Conservation (phyloP, 2,329 filamentous ascomycete genomes). For the Blastomyces emzantsi region DNA sequence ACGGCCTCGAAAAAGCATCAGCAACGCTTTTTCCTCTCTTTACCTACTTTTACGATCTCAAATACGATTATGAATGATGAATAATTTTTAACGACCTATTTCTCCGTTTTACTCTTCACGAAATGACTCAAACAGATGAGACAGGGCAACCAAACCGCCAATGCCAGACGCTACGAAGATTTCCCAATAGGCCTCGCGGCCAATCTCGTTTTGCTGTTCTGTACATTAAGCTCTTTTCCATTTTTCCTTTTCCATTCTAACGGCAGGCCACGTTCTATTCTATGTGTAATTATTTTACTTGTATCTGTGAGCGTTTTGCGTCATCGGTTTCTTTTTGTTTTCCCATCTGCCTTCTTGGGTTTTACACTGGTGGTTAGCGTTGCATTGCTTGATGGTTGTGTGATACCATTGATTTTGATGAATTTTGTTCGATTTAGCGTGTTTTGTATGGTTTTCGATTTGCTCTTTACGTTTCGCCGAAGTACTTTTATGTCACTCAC, state of each 20-base stretch:
- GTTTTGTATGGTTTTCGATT: slow-evolving; percentile 4
- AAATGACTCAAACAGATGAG: slow-evolving; percentile 4
- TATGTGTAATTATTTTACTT: slow-evolving; percentile 2
- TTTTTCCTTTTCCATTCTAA: background rate
- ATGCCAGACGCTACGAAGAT: slow-evolving; percentile 7
- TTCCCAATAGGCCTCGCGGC: slow-evolving; percentile 6
- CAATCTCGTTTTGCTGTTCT: slow-evolving; percentile 1
- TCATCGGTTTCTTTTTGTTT: background rate
- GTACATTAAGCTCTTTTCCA: background rate
- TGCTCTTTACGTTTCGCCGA: background rate
- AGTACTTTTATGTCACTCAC: background rate
- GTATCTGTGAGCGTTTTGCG: slow-evolving; percentile 1
- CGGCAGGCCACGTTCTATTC: slow-evolving; percentile 9
- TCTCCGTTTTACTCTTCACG: background rate
- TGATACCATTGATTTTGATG: slow-evolving; percentile 10
- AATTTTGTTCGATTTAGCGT: background rate
- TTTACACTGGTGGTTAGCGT: slow-evolving; percentile 1
- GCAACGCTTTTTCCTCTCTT: background rate
- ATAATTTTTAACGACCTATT: slow-evolving; percentile 7
- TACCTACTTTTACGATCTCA: slow-evolving; percentile 1
- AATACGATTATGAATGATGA: slow-evolving; percentile 6
- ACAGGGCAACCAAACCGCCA: slow-evolving; percentile 1
- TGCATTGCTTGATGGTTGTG: background rate
- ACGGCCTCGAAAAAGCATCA: background rate
- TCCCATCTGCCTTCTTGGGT: background rate